These are phyloP conservation scores for Geotrichum histeridarum DNA, from an alignment of 1,139 yeast genomes.

Conservation along the genomic window DNA sequence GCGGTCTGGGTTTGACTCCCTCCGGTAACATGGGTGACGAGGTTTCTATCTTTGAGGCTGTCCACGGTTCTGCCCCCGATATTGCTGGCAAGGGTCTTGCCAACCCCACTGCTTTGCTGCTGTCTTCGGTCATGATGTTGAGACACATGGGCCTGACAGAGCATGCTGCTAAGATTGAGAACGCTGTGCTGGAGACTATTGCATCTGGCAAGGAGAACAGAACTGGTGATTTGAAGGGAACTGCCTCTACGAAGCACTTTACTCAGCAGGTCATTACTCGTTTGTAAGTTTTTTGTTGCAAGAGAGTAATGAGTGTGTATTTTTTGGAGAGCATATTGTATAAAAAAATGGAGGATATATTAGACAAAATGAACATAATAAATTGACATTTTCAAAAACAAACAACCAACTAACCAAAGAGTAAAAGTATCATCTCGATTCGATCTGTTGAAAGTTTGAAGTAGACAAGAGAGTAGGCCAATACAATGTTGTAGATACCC, in stretches of 20 bases:
- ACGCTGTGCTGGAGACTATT: slow-evolving; percentile 43
- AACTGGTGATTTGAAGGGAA: slow-evolving; percentile 94
- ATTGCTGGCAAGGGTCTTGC: slow-evolving; percentile 91
- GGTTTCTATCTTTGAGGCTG: slow-evolving; percentile 97
- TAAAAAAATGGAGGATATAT: neutral
- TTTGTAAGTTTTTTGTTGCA: slow-evolving; percentile 6
- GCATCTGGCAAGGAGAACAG: slow-evolving; percentile 80
- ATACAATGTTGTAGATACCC: neutral
- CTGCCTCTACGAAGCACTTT: slow-evolving; percentile 81
- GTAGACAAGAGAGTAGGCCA: neutral
- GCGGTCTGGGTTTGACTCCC: slow-evolving; percentile 98
- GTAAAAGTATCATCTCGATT: too few relatives aligned
- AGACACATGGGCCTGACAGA: slow-evolving; percentile 88
- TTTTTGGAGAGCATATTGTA: neutral
- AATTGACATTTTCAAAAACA: neutral
- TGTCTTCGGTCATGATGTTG: slow-evolving; percentile 84
- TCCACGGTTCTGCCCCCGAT: slow-evolving; percentile 97
- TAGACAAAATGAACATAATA: neutral
- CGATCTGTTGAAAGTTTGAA: too few relatives aligned
- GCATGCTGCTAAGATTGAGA: slow-evolving; percentile 77
- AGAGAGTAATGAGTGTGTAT: neutral
- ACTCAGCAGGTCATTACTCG: slow-evolving; percentile 66
- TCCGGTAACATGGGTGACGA: slow-evolving; percentile 98
- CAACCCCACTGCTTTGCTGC: slow-evolving; percentile 96
- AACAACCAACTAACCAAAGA: neutral